phyloP scores from a whole-genome alignment of 2,329 filamentous ascomycete species.

The Lachnellula cervina region DNA sequence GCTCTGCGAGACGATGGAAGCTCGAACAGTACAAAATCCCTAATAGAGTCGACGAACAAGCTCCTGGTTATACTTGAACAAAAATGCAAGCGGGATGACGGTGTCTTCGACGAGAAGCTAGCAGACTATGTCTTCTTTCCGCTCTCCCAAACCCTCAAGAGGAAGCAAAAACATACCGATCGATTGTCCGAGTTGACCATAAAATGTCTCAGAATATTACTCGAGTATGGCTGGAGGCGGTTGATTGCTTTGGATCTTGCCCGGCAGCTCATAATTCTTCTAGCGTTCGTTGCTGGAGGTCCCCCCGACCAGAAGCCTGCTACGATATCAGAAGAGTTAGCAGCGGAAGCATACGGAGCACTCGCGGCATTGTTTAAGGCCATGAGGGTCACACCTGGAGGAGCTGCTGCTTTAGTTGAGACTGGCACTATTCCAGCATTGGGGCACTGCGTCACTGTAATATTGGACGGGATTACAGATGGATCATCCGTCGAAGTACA shows the following conservation, averaged over 20 bases:
- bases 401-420: slow-evolving; percentile 47
- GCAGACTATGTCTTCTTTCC: slow-evolving; percentile 96
- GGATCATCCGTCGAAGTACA: slow-evolving; percentile 65
- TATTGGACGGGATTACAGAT: slow-evolving; percentile 68
- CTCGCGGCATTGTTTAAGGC: slow-evolving; percentile 61
- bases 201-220: slow-evolving; percentile 67
- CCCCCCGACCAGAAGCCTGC: slow-evolving; percentile 51
- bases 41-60: slow-evolving; percentile 42
- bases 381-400: slow-evolving; percentile 46
- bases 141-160: slow-evolving; percentile 77
- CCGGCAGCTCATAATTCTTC: slow-evolving; percentile 78
- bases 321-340: slow-evolving; percentile 66
- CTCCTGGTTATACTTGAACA: slow-evolving; percentile 43
- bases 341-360: slow-evolving; percentile 64
- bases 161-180: slow-evolving; percentile 66
- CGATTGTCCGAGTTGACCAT: slow-evolving; percentile 71
- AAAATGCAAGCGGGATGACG: slow-evolving; percentile 40
- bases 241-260: slow-evolving; percentile 67
- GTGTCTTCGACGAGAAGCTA: slow-evolving; percentile 68
- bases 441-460: slow-evolving; percentile 75
- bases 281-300: slow-evolving; percentile 76
- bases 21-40: slow-evolving; percentile 37
- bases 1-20: slow-evolving; percentile 45
- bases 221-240: slow-evolving; percentile 73
- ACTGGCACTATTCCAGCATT: slow-evolving; percentile 67